Base-by-base conservation (phyloP, 495 filamentous ascomycete species). In the Tuber aestivum region DNA sequence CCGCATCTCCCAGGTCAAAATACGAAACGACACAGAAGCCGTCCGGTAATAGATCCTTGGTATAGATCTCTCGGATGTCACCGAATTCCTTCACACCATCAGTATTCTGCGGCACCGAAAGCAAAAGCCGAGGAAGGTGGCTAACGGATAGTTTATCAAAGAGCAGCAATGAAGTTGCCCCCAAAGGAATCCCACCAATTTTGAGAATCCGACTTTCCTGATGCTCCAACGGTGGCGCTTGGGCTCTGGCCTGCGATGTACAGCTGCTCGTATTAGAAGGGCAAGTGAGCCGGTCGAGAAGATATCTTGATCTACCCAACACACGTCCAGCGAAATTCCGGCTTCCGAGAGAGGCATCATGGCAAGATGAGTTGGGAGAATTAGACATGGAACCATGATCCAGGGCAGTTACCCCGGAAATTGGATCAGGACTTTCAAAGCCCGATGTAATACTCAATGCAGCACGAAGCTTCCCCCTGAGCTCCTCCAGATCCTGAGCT, bases 1-100 rank as follows among this genome's bases (percentile, higher is more conserved):
- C 77, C 3, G 81, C 70, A 45, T 79, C 80, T 32, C 80, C 71
- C 9, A 79, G 70, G 56, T 82, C 81, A 20, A 79, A 82, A 48
- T 75, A 82, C 7, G 80, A 79, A 38, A 82, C 80, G 21, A 82
- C 72, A 71, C 74, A 82, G 69, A 82, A 74, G 0, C 80, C 81
- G 14, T 80, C 75, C 16, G 72, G 75, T 44, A 45, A 41, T 41
- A 82, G 72, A 40, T 78, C 75, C 23, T 82, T 72, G 2, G 80
- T 76, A 35, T 82, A 82, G 75, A 80, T 79, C 21, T 82, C 77
- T 70, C 76, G 74, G 32, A 80, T 77, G 50, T 81, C 79, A 21
- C 79, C 78, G 69, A 77, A 80, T 61, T 77, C 78, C 79, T 81
- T 61, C 38, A 9, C 20, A 2, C 8, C 18, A 21, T 21, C 27